Evolutionary conservation across 306 rosid genomes (phyloP).

Genomic region (Pterocarpus macrocarpus): DNA sequence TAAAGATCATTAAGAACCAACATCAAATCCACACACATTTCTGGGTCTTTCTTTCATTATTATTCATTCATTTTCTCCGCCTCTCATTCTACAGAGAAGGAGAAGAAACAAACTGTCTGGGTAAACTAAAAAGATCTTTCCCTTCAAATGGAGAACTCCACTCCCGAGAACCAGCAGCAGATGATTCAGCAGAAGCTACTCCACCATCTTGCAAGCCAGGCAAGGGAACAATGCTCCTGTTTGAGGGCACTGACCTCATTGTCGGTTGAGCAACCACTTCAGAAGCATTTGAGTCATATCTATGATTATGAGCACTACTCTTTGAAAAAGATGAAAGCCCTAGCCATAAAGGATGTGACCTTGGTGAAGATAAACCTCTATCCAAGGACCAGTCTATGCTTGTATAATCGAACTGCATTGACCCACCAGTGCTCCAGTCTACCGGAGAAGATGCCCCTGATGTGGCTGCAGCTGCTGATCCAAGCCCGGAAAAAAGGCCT

Average conservation of each 20-base stretch:
- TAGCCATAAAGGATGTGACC: constrained; percentile 71
- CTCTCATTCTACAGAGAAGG: constrained; percentile 76
- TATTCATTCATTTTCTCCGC: constrained; percentile 62
- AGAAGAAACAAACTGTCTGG: constrained; percentile 98
- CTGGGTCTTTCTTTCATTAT: constrained; percentile 59
- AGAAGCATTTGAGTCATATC: constrained; percentile 70
- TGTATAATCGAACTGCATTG: constrained; percentile 74
- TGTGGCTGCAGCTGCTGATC: constrained; percentile 72
- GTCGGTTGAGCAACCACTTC: constrained; percentile 66
- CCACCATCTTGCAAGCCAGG: constrained; percentile 81
- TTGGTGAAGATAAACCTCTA: constrained; percentile 62
- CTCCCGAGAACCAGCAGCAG: constrained; percentile 73
- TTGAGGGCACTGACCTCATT: constrained; percentile 66
- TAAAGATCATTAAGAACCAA: constrained; percentile 66
- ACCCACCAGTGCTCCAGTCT: constrained; percentile 91
- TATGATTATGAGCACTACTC: constrained; percentile 46
- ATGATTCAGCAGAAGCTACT: constrained; percentile 63
- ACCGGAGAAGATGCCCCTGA: constrained; percentile 83
- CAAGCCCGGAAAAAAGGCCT: constrained; percentile 90
- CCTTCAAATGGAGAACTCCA: constrained; percentile 99
- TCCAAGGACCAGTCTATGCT: constrained; percentile 94
- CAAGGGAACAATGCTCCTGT: constrained; percentile 63
- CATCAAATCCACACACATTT: constrained; percentile 76
- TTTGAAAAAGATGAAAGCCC: constrained; percentile 75
- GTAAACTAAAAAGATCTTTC: constrained; percentile 92